Conservation (phyloP, 2,329 filamentous ascomycete species). For the Beauveria sp. region DNA sequence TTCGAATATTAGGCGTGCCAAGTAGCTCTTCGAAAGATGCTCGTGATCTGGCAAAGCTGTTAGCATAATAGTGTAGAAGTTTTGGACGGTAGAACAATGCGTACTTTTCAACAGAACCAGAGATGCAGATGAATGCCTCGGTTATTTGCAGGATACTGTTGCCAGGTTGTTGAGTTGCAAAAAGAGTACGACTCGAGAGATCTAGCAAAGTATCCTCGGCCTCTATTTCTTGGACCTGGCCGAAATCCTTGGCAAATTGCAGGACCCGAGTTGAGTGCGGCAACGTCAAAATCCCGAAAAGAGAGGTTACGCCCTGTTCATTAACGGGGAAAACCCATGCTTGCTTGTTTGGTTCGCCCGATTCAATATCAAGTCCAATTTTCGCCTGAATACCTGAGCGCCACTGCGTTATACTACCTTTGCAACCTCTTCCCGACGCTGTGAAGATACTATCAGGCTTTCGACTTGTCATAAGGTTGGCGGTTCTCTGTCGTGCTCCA, state of each 20-base stretch:
- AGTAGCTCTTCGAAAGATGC: slow-evolving; percentile 27
- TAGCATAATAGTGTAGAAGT: neutral
- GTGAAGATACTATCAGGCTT: slow-evolving; percentile 53
- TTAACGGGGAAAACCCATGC: slow-evolving; percentile 43
- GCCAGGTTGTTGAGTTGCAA: slow-evolving; percentile 29
- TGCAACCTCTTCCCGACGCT: slow-evolving; percentile 55
- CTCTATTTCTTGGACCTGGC: slow-evolving; percentile 35
- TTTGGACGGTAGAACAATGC: neutral
- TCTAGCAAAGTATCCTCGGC: slow-evolving; percentile 41
- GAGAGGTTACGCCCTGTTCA: slow-evolving; percentile 14
- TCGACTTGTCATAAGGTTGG: slow-evolving; percentile 20
- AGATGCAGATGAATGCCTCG: neutral
- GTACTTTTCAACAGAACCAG: neutral
- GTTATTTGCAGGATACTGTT: slow-evolving; percentile 22
- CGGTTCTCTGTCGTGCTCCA: slow-evolving; percentile 14
- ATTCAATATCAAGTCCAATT: slow-evolving; percentile 51
- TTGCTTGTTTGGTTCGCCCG: slow-evolving; percentile 38
- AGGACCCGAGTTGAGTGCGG: slow-evolving; percentile 42
- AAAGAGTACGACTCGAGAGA: slow-evolving; percentile 44
- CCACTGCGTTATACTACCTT: slow-evolving; percentile 60
- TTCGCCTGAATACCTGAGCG: slow-evolving; percentile 63
- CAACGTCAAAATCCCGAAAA: slow-evolving; percentile 38
- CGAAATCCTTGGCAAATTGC: slow-evolving; percentile 40
- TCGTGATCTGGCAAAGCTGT: slow-evolving; percentile 19
- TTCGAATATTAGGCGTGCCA: slow-evolving; percentile 19